A percentile compares a stretch with the other conserved stretches of the same genome.
These are phyloP conservation scores for Gastrolobium villosum DNA, from an alignment of 306 rosid genomes.

Conservation along the genomic window DNA sequence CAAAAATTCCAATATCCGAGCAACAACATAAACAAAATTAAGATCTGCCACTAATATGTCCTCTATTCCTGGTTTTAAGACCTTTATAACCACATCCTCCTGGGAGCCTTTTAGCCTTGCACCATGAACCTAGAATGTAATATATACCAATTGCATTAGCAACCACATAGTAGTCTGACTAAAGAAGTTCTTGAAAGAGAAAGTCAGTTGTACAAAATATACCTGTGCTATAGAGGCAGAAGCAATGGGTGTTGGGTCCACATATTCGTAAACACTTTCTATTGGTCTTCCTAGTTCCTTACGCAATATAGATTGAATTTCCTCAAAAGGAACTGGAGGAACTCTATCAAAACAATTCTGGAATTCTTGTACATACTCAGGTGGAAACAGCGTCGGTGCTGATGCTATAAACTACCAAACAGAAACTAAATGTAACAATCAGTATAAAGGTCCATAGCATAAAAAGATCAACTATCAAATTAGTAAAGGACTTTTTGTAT, in stretches of 20 bases:
- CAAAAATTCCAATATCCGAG: conserved; percentile 92
- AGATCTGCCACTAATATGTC: conserved; percentile 95
- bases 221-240: conserved; percentile 99
- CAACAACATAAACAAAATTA: conserved; percentile 87
- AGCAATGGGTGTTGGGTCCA: conserved; percentile 90
- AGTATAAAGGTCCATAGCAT: conserved; percentile 21
- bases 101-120: conserved; percentile 91
- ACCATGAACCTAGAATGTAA: conserved; percentile 78
- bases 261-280: conserved; percentile 84
- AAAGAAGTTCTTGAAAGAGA: conserved; percentile 24
- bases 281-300: conserved; percentile 86
- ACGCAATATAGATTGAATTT: conserved; percentile 74
- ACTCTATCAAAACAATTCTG: conserved; percentile 95
- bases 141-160: conserved; percentile 45
- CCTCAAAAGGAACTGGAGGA: conserved; percentile 84
- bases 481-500: conserved; percentile 10
- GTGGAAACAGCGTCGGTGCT: conserved; percentile 91
- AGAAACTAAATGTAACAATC: conserved; percentile 52
- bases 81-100: conserved; percentile 96
- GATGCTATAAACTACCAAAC: conserved; percentile 86
- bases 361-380: conserved; percentile 95
- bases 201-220: conserved; percentile 32
- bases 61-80: conserved; percentile 96
- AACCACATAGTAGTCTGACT: neutral
- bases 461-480: conserved; percentile 37